These are phyloP conservation scores for Geotrichum australiense DNA, from an alignment of 1,139 yeast species.

Conservation along the genomic window DNA sequence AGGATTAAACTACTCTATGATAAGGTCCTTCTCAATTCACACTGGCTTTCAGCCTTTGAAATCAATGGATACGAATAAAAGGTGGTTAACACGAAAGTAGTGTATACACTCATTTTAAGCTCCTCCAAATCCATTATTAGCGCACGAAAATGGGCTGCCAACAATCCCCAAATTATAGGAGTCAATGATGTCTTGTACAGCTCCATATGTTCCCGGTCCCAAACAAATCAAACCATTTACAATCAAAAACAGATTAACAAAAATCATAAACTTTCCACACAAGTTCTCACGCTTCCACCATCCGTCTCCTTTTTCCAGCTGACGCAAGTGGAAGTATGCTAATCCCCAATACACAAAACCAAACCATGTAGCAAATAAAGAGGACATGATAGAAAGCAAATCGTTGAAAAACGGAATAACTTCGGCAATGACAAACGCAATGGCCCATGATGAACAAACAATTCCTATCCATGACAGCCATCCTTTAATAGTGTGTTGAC, in stretches of 20 bases:
- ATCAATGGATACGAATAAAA: no score
- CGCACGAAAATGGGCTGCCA: slow-evolving; percentile 48
- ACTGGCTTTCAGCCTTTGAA: no score
- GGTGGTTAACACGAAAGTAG: no score
- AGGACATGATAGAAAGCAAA: slow-evolving; percentile 52
- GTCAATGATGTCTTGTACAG: slow-evolving; percentile 46
- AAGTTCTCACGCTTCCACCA: slow-evolving; percentile 29
- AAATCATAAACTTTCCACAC: slow-evolving; percentile 29
- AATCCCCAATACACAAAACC: slow-evolving; percentile 64
- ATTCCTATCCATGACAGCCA: slow-evolving; percentile 49
- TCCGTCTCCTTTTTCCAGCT: slow-evolving; percentile 27
- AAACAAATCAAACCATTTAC: slow-evolving; percentile 45
- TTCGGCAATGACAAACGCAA: slow-evolving; percentile 53
- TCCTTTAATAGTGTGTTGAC: slow-evolving; percentile 44
- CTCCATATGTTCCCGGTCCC: slow-evolving; percentile 55
- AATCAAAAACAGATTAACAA: slow-evolving; percentile 38
- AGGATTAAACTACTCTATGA: no score
- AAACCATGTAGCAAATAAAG: slow-evolving; percentile 59
- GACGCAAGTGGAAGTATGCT: slow-evolving; percentile 41
- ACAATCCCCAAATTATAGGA: slow-evolving; percentile 44
- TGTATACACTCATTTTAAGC: no score
- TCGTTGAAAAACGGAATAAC: slow-evolving; percentile 59
- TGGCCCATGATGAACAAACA: slow-evolving; percentile 43
- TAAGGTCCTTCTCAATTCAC: no score
- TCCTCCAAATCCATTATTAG: slow-evolving; percentile 40